Evolutionary conservation across 2,329 filamentous ascomycete genomes (phyloP), one percentile per base, ranked within the genome.

Genomic region (Beauveria rudraprayagi): DNA sequence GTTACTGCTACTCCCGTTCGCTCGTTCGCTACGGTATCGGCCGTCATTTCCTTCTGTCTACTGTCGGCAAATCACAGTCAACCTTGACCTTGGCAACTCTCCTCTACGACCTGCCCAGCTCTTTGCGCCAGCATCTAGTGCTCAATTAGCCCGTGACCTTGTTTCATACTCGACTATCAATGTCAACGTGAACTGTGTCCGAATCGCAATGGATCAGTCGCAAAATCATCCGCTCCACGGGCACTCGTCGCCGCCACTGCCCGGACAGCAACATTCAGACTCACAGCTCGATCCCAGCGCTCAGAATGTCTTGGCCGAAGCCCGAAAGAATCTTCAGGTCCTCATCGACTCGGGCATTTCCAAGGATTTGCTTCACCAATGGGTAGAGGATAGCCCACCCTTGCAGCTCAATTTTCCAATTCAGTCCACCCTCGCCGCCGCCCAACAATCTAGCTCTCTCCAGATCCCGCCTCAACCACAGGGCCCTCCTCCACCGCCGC

Each of bases 291-390:
- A 74, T 46, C 67, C 74, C 46, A 74, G 72, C 24, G 71, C 76
- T 17, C 75, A 77, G 63, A 73, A 78, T 69, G 73, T 78, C 58
- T 71, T 78, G 60, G 75, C 72, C 22, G 76, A 78, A 67, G 76
- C 76, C 50, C 70, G 76, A 51, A 76, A 77, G 66, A 78, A 77
- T 61, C 72, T 78, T 7, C 76, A 78, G 69, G 73, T 73, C 51
- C 68, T 78, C 64, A 78, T 78, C 64, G 76, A 78, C 63, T 76
- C 76, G 17, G 76, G 76, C 50, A 66, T 78, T 10, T 78, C 76
- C 56, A 75, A 73, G 66, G 76, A 78, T 61, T 66, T 74, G 46
- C 71, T 76, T 30, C 74, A 76, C 61, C 74, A 76, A 68, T 74
- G 72, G 70, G 73, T 76, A 60, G 74, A 76, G 60, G 70, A 72